These are phyloP conservation scores for Colletotrichum phormii DNA, from an alignment of 2,329 filamentous ascomycete genomes.

Conservation along the genomic window DNA sequence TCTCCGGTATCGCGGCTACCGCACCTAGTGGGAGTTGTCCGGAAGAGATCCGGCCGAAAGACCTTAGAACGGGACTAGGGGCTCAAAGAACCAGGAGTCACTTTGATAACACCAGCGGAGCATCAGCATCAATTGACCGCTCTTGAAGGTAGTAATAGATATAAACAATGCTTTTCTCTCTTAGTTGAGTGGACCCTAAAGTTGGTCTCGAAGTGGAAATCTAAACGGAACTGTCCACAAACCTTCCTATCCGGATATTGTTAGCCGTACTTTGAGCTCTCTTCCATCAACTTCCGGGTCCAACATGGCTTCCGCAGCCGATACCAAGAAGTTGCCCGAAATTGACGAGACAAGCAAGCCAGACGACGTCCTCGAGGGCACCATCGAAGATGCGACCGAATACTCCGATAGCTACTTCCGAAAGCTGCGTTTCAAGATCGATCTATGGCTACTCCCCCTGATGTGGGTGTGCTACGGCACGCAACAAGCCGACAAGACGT, in stretches of 20 bases:
- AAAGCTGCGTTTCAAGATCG: slow-evolving; percentile 45
- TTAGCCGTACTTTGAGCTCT: background rate
- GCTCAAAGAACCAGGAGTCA: background rate
- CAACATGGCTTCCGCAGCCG: background rate
- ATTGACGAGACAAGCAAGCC: background rate
- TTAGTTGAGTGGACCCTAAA: background rate
- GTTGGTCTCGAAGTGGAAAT: background rate
- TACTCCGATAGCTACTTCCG: slow-evolving; percentile 42
- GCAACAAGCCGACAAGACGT: slow-evolving; percentile 47
- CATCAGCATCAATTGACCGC: background rate
- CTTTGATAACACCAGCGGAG: background rate
- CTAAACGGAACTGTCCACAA: background rate
- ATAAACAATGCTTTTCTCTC: background rate
- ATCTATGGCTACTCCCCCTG: slow-evolving; percentile 44
- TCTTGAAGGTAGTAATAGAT: background rate
- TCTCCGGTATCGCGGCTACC: slow-evolving; percentile 11
- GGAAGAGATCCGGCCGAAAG: slow-evolving; percentile 11
- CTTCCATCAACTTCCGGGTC: background rate
- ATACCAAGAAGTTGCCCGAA: background rate
- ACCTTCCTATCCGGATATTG: too few species aligned
- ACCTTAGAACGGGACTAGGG: background rate
- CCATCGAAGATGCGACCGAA: slow-evolving; percentile 32
- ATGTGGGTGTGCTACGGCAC: slow-evolving; percentile 46
- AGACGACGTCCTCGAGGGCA: slow-evolving; percentile 14
- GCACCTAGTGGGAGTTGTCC: background rate